A percentile compares a stretch with the other conserved stretches of the same genome.
These are phyloP conservation scores for Aspergillus sojae DNA, from an alignment of 2,329 filamentous ascomycete genomes.

Conservation along the genomic window DNA sequence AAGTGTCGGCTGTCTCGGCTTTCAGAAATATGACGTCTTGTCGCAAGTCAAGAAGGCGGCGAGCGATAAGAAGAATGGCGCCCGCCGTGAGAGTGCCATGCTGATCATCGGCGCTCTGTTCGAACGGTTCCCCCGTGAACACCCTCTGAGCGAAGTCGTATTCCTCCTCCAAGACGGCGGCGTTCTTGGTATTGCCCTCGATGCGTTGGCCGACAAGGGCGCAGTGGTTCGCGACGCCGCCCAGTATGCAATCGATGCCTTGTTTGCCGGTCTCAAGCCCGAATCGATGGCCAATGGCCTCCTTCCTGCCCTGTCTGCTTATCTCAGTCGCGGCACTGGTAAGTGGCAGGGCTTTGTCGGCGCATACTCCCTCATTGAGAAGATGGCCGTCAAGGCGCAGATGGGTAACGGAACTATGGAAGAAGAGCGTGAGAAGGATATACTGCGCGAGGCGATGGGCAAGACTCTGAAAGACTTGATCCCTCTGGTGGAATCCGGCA, in stretches of 20 bases:
- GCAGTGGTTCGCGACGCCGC: conserved; percentile 85
- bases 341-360: conserved; percentile 98
- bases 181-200: conserved; percentile 72
- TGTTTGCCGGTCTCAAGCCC: conserved; percentile 76
- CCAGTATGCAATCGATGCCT: conserved; percentile 88
- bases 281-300: conserved; percentile 84
- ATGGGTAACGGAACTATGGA: conserved; percentile 81
- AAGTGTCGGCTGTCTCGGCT: conserved; percentile 65
- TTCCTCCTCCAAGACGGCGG: conserved; percentile 81
- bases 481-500: conserved; percentile 84
- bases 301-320: conserved; percentile 72
- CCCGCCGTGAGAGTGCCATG: conserved; percentile 86
- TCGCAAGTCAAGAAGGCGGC: conserved; percentile 75
- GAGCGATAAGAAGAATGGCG: conserved; percentile 87
- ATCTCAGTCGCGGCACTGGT: conserved; percentile 79
- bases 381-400: conserved; percentile 94
- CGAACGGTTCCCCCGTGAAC: conserved; percentile 79
- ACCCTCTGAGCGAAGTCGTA: conserved; percentile 76
- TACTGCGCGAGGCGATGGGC: conserved; percentile 88
- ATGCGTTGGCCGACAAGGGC: conserved; percentile 87
- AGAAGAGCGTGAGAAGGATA: conserved; percentile 82
- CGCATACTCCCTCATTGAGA: conserved; percentile 80
- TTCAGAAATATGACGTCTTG: conserved; percentile 64
- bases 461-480: conserved; percentile 77
- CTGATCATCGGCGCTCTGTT: conserved; percentile 92